Base-by-base conservation (phyloP, 2,329 filamentous ascomycete genomes). In the Periconia macrospinosa region DNA sequence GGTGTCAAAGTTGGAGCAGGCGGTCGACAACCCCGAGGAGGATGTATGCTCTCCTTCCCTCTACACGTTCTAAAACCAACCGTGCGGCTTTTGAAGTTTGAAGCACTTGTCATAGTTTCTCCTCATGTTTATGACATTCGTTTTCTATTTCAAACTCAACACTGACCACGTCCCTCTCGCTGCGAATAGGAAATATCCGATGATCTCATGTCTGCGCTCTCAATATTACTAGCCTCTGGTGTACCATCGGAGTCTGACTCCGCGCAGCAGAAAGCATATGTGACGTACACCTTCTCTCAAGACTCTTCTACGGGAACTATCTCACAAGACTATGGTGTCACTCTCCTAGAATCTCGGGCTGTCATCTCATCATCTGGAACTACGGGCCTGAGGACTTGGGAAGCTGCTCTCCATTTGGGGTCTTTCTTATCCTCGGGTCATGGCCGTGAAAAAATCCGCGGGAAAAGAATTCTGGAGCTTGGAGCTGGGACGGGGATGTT, bases 21-120 rank as follows among this genome's bases (percentile, higher is more conserved):
- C 88, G 33, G 91, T 96, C 45, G 80, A 84, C 53, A 86, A 96
- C 71, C 92, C 91, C 74, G 90, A 96, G 63, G 81, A 90, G 80
- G 86, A 96, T 87, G 92, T 96, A 88, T 79, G 89, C 79, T 49
- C 54, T 62, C 56, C 69, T 72, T 50, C 69, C 57, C 63, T 57
- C 50, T 65, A 46, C 30, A 17, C 37, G 30, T 41, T 19, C 15
- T 20, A 37, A 13, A 3, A 11, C 35, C 23, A 11, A 14, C 30
- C 41, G 27, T 23, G 20, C n/a, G 7, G 27, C n/a, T 35, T 41
- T 33, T 27, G 20, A 14, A 10, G 17, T 35, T 35, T 18, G 11
- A 13, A 37, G 33, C 46, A 19, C 30, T 6, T 2, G 33, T 37
- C 30, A 27, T 20, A 20, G 6, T 37, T 14, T 18, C 11, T 49